phyloP scores from a whole-genome alignment of 805 yeast species.

The Myxozyma udenii region DNA sequence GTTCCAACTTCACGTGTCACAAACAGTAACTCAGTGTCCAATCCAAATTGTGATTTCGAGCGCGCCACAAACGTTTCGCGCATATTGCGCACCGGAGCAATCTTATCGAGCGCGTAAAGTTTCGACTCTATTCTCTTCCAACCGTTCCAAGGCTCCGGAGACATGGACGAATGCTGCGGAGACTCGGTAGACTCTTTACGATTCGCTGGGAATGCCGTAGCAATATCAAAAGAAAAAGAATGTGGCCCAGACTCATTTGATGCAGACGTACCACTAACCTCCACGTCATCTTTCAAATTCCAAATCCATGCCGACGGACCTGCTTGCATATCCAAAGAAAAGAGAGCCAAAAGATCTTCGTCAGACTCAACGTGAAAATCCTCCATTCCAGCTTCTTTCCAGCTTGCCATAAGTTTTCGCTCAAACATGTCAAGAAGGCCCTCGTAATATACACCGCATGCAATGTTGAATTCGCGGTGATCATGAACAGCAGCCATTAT shows the following conservation, averaged over 20 bases:
- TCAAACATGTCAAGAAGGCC: constrained; percentile 12
- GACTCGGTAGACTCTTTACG: not conserved
- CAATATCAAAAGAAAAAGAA: constrained; percentile 14
- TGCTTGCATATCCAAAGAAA: constrained; percentile 47
- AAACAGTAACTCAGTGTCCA: constrained; percentile 4
- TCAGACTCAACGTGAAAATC: constrained; percentile 16
- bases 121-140: constrained; percentile 14
- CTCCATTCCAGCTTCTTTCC: not conserved
- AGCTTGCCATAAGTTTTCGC: not conserved
- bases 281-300: not conserved
- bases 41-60: constrained; percentile 2
- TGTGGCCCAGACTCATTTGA: constrained; percentile 6
- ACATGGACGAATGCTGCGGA: not conserved
- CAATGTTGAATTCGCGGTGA: constrained; percentile 24
- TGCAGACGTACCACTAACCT: not conserved
- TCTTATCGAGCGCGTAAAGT: constrained; percentile 3
- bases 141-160: constrained; percentile 11
- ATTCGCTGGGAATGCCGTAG: constrained; percentile 2
- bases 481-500: constrained; percentile 22
- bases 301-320: constrained; percentile 24
- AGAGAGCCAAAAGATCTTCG: constrained; percentile 20
- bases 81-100: constrained; percentile 3
- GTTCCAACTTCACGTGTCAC: not conserved
- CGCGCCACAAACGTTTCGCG: constrained; percentile 14
- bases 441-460: constrained; percentile 19